phyloP scores from a whole-genome alignment of 495 filamentous ascomycete species.

The Neurospora sp. region DNA sequence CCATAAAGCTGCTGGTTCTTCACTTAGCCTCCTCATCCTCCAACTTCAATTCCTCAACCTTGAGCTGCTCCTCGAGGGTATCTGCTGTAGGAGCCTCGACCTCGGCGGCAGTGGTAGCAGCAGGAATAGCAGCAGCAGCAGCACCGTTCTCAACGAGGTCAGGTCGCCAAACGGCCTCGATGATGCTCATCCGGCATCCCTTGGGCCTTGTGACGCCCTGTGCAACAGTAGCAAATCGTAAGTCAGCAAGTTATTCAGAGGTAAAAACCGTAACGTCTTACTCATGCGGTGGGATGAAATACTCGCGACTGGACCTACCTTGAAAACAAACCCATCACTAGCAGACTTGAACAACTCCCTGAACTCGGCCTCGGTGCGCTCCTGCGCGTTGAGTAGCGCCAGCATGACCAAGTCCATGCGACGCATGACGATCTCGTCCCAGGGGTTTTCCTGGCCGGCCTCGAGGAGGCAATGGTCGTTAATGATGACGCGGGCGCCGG shows the following conservation, averaged over 20 bases:
- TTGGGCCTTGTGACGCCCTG: conserved; percentile 29
- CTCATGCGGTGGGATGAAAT: not conserved
- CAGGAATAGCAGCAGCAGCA: not conserved
- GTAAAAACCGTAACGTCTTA: not conserved
- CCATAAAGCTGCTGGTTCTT: not conserved
- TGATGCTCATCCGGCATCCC: conserved; percentile 38
- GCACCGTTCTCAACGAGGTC: not conserved
- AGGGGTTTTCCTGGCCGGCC: conserved; percentile 29
- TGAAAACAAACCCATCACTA: conserved; percentile 32
- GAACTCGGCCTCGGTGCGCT: conserved; percentile 42
- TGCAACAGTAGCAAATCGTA: not conserved
- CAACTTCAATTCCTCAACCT: not conserved
- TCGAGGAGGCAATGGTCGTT: conserved; percentile 44
- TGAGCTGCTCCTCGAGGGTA: not conserved
- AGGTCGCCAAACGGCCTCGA: conserved; percentile 42
- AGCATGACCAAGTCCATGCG: conserved; percentile 50
- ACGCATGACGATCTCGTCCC: conserved; percentile 43
- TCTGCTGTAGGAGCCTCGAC: not conserved
- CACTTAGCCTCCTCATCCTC: not conserved
- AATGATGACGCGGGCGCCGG: conserved; percentile 40
- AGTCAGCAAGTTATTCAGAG: not conserved
- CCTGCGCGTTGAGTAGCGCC: conserved; percentile 42
- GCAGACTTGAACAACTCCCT: conserved; percentile 35
- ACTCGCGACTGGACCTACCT: conserved; percentile 17
- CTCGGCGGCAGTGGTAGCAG: not conserved